A percentile compares a stretch with the other conserved stretches of the same genome.
phyloP scores from a whole-genome alignment of 768 basidiomycete species.

The Strobilomyces confusus region DNA sequence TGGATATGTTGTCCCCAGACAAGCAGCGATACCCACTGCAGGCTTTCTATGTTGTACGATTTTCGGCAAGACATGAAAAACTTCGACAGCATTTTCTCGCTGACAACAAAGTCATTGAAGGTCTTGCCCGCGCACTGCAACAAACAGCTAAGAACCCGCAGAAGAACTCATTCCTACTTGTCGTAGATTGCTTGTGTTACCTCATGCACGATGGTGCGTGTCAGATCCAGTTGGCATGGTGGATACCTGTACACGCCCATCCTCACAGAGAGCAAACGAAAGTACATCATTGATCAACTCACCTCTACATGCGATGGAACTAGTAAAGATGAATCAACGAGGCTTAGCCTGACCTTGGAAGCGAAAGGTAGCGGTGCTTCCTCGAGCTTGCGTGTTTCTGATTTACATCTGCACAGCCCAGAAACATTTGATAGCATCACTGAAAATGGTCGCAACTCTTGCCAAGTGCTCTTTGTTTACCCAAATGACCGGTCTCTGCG shows the following conservation, averaged over 20 bases:
- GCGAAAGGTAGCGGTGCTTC: not conserved
- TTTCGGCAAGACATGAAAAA: not conserved
- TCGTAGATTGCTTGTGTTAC: not conserved
- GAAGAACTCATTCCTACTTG: not conserved
- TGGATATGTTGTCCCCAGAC: not conserved
- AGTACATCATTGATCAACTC: not conserved
- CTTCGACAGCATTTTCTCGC: not conserved
- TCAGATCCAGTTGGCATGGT: not conserved
- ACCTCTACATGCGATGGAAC: not conserved
- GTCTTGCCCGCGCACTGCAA: not conserved
- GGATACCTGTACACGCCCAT: not conserved
- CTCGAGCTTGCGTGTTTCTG: not conserved
- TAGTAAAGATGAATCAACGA: not conserved
- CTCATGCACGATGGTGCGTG: not conserved
- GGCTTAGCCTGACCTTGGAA: not conserved
- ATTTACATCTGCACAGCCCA: not conserved
- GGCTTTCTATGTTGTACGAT: not conserved
- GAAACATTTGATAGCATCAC: not conserved
- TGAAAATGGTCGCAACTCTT: not conserved
- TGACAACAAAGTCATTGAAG: not conserved
- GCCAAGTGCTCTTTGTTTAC: not conserved
- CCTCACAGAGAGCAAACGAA: not conserved
- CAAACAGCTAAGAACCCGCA: not conserved
- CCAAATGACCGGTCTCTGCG: not conserved
- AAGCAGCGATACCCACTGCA: not conserved